Percentiles rank a stretch among this genome's conserved stretches.
These are phyloP conservation scores for Aspergillus texensis DNA, from an alignment of 2,329 filamentous ascomycete genomes.

Conservation along the genomic window DNA sequence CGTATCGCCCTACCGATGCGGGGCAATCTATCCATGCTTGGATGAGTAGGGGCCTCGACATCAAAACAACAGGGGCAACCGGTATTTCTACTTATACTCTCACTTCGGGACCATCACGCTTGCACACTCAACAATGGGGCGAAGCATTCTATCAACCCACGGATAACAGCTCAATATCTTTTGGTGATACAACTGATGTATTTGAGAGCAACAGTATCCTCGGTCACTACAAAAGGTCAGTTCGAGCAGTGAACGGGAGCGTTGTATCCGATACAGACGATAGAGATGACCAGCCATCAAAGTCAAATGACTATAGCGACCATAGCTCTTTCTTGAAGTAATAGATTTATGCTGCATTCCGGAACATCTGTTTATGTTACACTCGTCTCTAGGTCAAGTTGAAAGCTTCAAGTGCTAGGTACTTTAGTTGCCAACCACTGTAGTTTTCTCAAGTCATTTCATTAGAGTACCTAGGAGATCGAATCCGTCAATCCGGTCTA, in stretches of 20 bases:
- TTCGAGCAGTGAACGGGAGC: background rate
- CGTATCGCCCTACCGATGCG: background rate
- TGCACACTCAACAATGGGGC: conserved; percentile 34
- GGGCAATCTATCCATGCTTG: background rate
- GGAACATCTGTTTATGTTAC: no score
- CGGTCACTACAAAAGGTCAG: background rate
- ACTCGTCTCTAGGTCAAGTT: no score
- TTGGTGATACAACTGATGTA: conserved; percentile 30
- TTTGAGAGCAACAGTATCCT: conserved; percentile 24
- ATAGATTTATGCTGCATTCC: background rate
- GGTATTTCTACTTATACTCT: conserved; percentile 65
- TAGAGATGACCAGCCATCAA: background rate
- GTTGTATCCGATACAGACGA: background rate
- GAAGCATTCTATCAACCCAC: conserved; percentile 29
- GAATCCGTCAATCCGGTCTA: no score
- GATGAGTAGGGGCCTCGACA: background rate
- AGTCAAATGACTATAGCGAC: background rate
- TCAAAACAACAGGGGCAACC: background rate
- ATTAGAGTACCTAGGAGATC: background rate
- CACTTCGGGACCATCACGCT: conserved; percentile 28
- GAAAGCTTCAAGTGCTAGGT: background rate
- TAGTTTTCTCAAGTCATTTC: background rate
- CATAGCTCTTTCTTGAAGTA: background rate
- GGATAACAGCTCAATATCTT: conserved; percentile 27
- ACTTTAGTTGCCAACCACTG: background rate